Conservation (phyloP, 768 basidiomycete genomes). For the Suillus occidentalis region DNA sequence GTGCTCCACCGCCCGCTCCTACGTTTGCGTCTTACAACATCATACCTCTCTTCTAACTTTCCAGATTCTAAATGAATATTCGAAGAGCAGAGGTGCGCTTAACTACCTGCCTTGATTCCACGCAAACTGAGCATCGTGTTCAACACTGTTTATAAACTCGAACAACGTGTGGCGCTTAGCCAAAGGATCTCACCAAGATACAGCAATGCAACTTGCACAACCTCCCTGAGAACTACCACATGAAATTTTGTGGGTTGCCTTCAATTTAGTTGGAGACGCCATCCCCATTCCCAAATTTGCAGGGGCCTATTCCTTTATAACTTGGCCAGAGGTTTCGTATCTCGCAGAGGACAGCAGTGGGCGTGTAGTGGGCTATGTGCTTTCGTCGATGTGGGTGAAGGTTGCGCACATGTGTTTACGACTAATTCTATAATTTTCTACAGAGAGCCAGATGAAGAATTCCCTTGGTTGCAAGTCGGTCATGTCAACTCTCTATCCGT, state of each 20-base stretch:
- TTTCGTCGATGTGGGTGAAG: conserved; percentile 51
- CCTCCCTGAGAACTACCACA: conserved; percentile 50
- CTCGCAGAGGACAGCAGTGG: conserved; percentile 51
- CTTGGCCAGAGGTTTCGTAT: conserved; percentile 55
- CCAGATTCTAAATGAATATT: conserved; percentile 25
- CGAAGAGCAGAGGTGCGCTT: conserved; percentile 29
- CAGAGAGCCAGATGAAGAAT: conserved; percentile 26
- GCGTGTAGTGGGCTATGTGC: conserved; percentile 53
- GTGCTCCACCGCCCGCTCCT: background rate
- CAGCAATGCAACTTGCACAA: conserved; percentile 52
- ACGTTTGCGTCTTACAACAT: background rate
- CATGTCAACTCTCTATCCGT: conserved; percentile 31
- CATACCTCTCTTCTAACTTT: background rate
- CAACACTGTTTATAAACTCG: background rate
- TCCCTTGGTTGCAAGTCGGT: conserved; percentile 18
- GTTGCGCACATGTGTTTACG: no score
- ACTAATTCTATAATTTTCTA: background rate
- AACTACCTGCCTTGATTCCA: background rate
- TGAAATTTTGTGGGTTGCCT: conserved; percentile 29
- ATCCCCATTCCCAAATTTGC: conserved; percentile 8
- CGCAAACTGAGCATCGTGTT: background rate
- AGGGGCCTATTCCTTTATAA: conserved; percentile 49
- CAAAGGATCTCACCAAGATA: conserved; percentile 49
- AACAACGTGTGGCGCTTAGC: conserved; percentile 24
- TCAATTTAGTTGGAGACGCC: background rate